Conservation (phyloP, 176 grass and related monocot species). For the Zoysia japonica region DNA sequence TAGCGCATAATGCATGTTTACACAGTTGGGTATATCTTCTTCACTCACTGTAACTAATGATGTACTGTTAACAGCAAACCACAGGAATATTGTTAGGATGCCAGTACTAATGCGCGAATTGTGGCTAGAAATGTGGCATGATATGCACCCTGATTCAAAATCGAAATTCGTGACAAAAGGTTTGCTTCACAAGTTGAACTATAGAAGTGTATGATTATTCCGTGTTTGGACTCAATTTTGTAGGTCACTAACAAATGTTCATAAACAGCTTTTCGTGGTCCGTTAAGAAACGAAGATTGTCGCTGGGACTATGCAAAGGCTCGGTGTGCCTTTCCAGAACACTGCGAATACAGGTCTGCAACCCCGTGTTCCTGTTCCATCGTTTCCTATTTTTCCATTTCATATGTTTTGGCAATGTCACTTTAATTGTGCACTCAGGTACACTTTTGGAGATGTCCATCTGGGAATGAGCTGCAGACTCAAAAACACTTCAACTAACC, state of each 20-base stretch:
- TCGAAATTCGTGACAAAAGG: conserved; percentile 97
- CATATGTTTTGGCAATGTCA: not conserved
- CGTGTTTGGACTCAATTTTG: conserved; percentile 8
- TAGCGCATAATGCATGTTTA: conserved; percentile 27
- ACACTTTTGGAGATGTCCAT: conserved; percentile 92
- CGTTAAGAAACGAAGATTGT: conserved; percentile 84
- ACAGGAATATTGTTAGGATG: conserved; percentile 91
- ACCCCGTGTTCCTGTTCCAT: not conserved
- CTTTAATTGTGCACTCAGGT: conserved; percentile 50
- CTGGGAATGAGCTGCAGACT: conserved; percentile 90
- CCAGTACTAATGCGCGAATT: conserved; percentile 90
- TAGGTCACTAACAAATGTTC: conserved; percentile 24
- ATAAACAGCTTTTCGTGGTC: conserved; percentile 68
- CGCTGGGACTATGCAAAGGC: conserved; percentile 96
- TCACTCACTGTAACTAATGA: conserved; percentile 12
- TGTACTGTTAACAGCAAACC: conserved; percentile 54
- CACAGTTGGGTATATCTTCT: conserved; percentile 5
- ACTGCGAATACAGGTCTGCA: conserved; percentile 93
- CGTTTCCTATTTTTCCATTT: conserved; percentile 1
- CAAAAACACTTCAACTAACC: conserved; percentile 65
- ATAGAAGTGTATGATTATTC: not conserved
- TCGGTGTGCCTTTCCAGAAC: conserved; percentile 87
- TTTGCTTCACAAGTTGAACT: conserved; percentile 33
- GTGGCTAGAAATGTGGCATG: conserved; percentile 99
- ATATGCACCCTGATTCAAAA: conserved; percentile 77